phyloP scores from a whole-genome alignment of 176 grass and related monocot species.

The Avena sativa region DNA sequence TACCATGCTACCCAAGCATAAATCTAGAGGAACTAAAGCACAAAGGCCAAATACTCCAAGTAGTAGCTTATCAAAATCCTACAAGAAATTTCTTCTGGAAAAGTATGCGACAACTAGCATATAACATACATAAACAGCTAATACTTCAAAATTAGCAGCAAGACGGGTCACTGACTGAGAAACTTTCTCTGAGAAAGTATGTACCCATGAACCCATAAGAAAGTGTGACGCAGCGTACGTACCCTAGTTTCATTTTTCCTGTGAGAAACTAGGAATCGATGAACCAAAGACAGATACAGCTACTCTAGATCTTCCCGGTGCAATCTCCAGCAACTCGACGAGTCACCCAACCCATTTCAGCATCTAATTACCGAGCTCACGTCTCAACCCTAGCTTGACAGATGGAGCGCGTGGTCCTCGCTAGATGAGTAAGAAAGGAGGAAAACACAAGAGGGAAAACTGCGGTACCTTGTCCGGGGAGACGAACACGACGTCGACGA shows the following conservation, averaged over 20 bases:
- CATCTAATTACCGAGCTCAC: neutral
- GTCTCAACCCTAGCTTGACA: slow-evolving; percentile 7
- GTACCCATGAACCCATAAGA: neutral
- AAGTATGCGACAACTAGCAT: neutral
- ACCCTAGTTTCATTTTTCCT: neutral
- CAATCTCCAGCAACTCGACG: neutral
- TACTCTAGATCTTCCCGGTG: neutral
- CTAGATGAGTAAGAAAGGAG: neutral
- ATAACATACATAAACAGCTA: neutral
- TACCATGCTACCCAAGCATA: neutral
- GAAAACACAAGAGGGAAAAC: neutral
- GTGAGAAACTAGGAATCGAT: neutral
- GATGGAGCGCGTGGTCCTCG: neutral
- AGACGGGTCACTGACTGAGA: neutral
- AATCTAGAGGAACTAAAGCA: neutral
- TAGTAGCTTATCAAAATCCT: neutral
- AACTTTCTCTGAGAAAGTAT: neutral
- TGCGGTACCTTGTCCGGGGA: neutral
- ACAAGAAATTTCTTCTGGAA: neutral
- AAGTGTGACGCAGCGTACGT: neutral
- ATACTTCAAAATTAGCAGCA: neutral
- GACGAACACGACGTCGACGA: neutral
- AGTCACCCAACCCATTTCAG: neutral
- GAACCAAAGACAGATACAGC: neutral
- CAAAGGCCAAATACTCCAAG: neutral